These are phyloP conservation scores for Russula sp. DNA, from an alignment of 768 basidiomycete species.

Conservation along the genomic window DNA sequence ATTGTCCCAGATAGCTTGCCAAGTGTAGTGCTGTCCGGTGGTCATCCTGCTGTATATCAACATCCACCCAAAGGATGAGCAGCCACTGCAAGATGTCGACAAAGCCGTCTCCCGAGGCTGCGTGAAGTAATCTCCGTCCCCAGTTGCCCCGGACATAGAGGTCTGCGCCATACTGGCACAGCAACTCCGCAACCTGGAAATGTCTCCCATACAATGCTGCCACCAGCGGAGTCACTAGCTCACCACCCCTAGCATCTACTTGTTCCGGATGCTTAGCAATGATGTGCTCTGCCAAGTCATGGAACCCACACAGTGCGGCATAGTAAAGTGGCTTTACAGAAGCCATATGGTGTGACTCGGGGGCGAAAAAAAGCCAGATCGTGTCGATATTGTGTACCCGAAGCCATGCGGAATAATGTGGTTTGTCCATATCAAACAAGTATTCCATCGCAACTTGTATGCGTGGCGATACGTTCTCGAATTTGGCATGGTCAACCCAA, in stretches of 20 bases:
- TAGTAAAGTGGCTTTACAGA: background rate
- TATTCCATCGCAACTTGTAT: background rate
- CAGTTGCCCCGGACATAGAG: background rate
- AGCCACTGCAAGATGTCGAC: background rate
- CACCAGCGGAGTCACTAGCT: background rate
- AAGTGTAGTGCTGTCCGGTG: background rate
- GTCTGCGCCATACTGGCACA: background rate
- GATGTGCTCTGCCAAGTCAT: background rate
- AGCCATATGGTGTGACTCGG: fast-evolving
- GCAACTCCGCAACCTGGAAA: background rate
- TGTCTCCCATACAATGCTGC: background rate
- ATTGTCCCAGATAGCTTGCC: background rate
- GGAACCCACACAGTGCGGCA: background rate
- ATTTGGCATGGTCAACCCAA: background rate
- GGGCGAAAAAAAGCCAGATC: background rate
- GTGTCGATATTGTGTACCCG: background rate
- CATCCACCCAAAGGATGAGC: background rate
- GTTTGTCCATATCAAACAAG: background rate
- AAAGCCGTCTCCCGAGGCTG: fast-evolving
- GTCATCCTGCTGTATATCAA: fast-evolving
- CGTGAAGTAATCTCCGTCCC: fast-evolving
- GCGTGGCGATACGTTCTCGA: background rate
- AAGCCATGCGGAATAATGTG: background rate
- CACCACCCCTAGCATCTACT: background rate
- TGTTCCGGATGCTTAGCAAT: background rate